Base-by-base conservation (phyloP, 805 yeast species). In the Lipomyces mesembrius region DNA sequence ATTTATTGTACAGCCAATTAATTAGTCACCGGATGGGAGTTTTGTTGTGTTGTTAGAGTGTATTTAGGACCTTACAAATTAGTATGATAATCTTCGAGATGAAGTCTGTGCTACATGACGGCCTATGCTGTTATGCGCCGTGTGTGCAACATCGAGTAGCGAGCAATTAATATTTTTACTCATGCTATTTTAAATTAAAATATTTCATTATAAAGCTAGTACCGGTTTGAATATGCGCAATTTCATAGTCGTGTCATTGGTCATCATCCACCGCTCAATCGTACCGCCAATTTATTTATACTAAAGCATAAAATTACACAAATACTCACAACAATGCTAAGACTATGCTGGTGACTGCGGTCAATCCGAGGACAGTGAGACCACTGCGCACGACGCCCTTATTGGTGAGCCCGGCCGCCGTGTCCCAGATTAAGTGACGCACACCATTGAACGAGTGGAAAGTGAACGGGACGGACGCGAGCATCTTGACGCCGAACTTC, bases 311-410 rank as follows among this genome's bases (percentile, higher is more conserved):
- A 9, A 43, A 43, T n/a, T 6, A 17, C 22, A 43, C 49, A 43
- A 43, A 43, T n/a, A 43, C 53, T 64, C 77, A 79, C 81, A 68
- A 54, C 60, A 80, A 63, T 9, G 81, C 76, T 32, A 81, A 71
- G 22, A 70, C 73, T 22, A 91, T 74, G 64, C 96, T 91, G 32
- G 87, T 74, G 46, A 84, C 68, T 8, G 83, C 81, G 56, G 86
- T 75, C 73, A 86, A 81, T 35, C 88, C 98, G 65, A 92, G 78
- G 22, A 92, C 97, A 59, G 85, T 81, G 80, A 91, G 91, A 71
- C 97, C 98, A 49, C 98, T 92, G 81, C 89, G 87, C 87, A 90
- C 90, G 65, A 95, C 97, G 73, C 97, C 98, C 76, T 89, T 86
- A 73, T 91, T 76, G 69, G 92, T 85, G 77, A 94, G 84, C 79